Evolutionary conservation across 164 flowering plant genomes (phyloP), one percentile per base, ranked within the genome.

Genomic region (grape (Vitis vinifera)): DNA sequence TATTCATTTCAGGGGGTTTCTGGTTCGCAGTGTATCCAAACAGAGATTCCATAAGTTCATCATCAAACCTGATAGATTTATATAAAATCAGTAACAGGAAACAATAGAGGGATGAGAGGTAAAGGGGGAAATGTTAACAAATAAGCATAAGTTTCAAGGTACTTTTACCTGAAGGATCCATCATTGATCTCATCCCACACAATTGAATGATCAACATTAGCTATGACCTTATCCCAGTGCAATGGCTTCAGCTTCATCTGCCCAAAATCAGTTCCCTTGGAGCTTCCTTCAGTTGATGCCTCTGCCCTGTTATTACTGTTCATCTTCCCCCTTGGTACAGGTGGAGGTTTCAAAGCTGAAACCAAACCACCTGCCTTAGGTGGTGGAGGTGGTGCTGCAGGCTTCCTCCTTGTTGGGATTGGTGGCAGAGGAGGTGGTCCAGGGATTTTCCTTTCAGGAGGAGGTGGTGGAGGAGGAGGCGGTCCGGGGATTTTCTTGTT

Each of bases 221-320:
- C 80, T n/a, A 70, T 75, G 48, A 93, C 89, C 77, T 91, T 93
- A 66, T 93, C 98, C 98, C 98, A 93, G 58, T 91, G 98, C 72
- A 93, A 74, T 14, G 98, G 93, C 81, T 91, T 93, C 73, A 93
- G 67, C 79, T 89, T 93, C 31, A 78, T 68, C 64, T 82, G 83
- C 8, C 73, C 81, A 10, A 37, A 27, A 17, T 47, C 69, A 47
- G 48, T 49, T 17, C 29, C 69, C 56, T 15, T 59, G 13, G 63
- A 56, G 27, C 61, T 55, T 30, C 81, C 85, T 63, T 51, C 76
- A 0, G 56, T 31, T 13, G 80, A 23, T n/a, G 75, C 49, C 51
- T 59, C 65, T 71, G 52, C 70, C 29, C 65, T 53, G 51, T 13
- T 72, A 12, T 60, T 70, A 31, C 65, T 66, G 65, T 27, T 74